phyloP scores from a whole-genome alignment of 2,329 filamentous ascomycete genomes.

The Cladosporium cucumerinum region DNA sequence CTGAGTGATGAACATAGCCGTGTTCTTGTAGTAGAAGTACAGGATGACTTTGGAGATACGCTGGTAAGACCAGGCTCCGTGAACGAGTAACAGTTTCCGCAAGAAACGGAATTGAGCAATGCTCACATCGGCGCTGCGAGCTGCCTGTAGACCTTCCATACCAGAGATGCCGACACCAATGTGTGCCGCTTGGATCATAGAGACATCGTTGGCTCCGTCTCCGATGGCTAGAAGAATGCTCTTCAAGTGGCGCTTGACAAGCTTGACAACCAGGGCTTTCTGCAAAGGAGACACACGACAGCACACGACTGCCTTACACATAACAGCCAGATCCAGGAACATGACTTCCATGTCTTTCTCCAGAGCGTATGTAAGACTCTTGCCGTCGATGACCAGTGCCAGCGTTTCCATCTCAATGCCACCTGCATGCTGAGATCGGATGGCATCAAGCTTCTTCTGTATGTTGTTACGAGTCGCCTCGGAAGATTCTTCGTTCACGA shows the following conservation, averaged over 20 bases:
- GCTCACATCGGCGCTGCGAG: slow-evolving; percentile 89
- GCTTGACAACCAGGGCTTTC: slow-evolving; percentile 95
- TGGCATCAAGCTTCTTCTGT: slow-evolving; percentile 88
- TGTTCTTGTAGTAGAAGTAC: slow-evolving; percentile 99
- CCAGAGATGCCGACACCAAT: slow-evolving; percentile 97
- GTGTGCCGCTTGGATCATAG: slow-evolving; percentile 98
- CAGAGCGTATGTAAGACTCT: slow-evolving; percentile 86
- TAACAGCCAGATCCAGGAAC: slow-evolving; percentile 86
- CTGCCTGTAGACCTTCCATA: slow-evolving; percentile 93
- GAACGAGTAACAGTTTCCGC: slow-evolving; percentile 88
- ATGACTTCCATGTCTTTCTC: slow-evolving; percentile 91
- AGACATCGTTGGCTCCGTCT: slow-evolving; percentile 98
- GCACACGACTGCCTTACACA: slow-evolving; percentile 99
- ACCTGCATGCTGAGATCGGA: slow-evolving; percentile 74
- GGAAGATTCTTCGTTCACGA: slow-evolving; percentile 86
- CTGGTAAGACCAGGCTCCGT: slow-evolving; percentile 97
- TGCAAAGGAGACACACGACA: slow-evolving; percentile 93
- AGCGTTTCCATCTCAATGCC: slow-evolving; percentile 79
- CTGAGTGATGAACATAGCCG: slow-evolving; percentile 96
- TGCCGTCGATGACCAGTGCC: slow-evolving; percentile 92
- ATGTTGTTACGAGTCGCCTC: slow-evolving; percentile 81
- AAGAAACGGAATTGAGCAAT: slow-evolving; percentile 96
- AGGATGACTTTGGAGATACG: slow-evolving; percentile 94
- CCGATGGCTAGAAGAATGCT: slow-evolving; percentile 92
- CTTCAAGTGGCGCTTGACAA: slow-evolving; percentile 92